Conservation (phyloP, 208 protist genomes). For the Balamuthia mandrillaris region DNA sequence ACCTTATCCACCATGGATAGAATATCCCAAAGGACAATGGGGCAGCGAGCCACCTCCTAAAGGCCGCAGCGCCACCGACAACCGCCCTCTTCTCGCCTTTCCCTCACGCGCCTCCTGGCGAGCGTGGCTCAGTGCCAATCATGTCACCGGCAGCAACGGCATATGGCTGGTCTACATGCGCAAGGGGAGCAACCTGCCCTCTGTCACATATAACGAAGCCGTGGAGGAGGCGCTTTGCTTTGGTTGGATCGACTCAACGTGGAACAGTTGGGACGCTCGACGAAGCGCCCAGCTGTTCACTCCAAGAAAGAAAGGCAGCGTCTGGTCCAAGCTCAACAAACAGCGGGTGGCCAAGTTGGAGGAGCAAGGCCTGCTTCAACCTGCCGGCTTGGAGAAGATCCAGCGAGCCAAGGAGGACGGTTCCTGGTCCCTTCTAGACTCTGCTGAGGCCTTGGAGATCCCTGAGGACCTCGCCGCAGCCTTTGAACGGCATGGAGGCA, state of each 20-base stretch:
- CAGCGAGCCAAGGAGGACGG: neutral
- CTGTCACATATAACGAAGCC: neutral
- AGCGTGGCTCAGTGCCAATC: neutral
- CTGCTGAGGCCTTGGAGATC: neutral
- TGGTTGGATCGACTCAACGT: neutral
- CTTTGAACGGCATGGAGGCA: neutral
- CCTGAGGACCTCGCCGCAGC: neutral
- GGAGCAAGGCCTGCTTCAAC: neutral
- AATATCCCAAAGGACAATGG: neutral
- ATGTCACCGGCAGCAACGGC: neutral
- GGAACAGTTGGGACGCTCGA: neutral
- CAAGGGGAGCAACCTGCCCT: neutral
- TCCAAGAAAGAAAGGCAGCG: neutral
- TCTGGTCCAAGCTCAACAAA: neutral
- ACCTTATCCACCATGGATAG: neutral
- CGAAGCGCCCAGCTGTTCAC: neutral
- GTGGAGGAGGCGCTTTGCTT: neutral
- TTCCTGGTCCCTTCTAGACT: neutral
- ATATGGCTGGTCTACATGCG: neutral
- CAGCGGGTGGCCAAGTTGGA: neutral
- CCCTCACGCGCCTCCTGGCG: neutral
- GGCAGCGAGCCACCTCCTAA: neutral
- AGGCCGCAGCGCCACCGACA: too few relatives aligned
- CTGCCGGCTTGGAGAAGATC: neutral
- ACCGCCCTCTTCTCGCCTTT: too few relatives aligned